phyloP scores from a whole-genome alignment of 495 filamentous ascomycete species.

The Neurospora intermedia region DNA sequence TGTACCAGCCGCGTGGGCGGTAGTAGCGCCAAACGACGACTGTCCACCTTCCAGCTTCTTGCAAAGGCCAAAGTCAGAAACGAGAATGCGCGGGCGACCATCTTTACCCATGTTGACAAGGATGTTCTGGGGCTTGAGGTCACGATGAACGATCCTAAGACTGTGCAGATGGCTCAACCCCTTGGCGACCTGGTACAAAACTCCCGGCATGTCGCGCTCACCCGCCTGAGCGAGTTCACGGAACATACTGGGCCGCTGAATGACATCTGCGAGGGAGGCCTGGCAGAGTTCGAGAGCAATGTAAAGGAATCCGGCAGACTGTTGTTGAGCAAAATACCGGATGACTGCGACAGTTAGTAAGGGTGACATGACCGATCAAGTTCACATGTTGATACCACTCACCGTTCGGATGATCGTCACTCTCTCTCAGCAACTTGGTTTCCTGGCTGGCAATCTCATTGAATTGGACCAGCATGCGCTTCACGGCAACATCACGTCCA shows the following conservation, averaged over 20 bases:
- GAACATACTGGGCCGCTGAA: constrained; percentile 50
- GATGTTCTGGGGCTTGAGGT: constrained; percentile 96
- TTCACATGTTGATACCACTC: constrained; percentile 4
- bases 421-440: constrained; percentile 78
- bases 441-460: constrained; percentile 94
- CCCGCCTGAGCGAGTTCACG: constrained; percentile 40
- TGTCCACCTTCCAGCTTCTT: constrained; percentile 96
- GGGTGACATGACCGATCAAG: background rate
- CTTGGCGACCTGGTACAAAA: constrained; percentile 75
- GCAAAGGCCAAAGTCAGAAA: constrained; percentile 95
- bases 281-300: constrained; percentile 95
- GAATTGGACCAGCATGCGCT: constrained; percentile 90
- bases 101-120: constrained; percentile 57
- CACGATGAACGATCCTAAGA: constrained; percentile 89
- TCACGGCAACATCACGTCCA: constrained; percentile 87
- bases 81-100: constrained; percentile 64
- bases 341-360: constrained; percentile 51
- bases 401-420: constrained; percentile 86
- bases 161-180: constrained; percentile 84
- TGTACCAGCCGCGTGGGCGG: constrained; percentile 85
- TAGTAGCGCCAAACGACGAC: constrained; percentile 89
- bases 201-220: constrained; percentile 47
- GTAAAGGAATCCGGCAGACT: constrained; percentile 83
- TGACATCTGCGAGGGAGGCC: constrained; percentile 81
- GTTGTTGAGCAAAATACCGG: constrained; percentile 85